These are phyloP conservation scores for Crassisporium funariophilum DNA, from an alignment of 768 basidiomycete species.

Conservation along the genomic window DNA sequence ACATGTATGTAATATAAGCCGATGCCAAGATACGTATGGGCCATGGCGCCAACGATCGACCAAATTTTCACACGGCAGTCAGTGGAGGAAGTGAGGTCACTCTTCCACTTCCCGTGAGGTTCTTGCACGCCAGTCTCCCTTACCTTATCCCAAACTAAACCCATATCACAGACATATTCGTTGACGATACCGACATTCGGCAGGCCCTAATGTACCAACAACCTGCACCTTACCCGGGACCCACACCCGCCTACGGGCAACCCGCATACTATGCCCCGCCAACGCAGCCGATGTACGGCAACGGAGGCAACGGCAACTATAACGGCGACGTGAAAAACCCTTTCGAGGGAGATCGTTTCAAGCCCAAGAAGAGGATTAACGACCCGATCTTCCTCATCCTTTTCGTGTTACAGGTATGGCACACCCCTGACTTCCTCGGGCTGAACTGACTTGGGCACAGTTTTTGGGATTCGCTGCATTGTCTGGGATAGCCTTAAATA, in stretches of 20 bases:
- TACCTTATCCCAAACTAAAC: neutral
- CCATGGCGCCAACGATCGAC: too few species aligned
- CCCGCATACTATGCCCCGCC: slow-evolving; percentile 30
- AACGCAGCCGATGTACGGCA: slow-evolving; percentile 17
- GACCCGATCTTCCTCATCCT: slow-evolving; percentile 72
- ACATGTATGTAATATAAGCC: too few species aligned
- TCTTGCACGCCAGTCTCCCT: too few species aligned
- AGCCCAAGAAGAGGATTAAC: slow-evolving; percentile 68
- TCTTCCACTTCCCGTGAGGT: too few species aligned
- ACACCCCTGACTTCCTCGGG: too few species aligned
- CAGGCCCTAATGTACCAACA: neutral
- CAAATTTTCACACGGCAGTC: too few species aligned
- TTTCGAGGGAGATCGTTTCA: slow-evolving; percentile 64
- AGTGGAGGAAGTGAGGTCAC: too few species aligned
- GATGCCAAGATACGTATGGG: too few species aligned
- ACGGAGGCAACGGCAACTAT: too few species aligned
- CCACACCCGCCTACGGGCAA: slow-evolving; percentile 40
- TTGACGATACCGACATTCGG: neutral
- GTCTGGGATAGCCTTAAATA: slow-evolving; percentile 62
- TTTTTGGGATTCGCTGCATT: slow-evolving; percentile 69
- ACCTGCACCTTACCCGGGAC: slow-evolving; percentile 30
- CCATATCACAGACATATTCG: neutral
- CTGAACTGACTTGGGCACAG: too few species aligned
- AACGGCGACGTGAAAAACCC: slow-evolving; percentile 47
- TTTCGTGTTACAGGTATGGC: slow-evolving; percentile 69